Base-by-base conservation (phyloP, 2,329 filamentous ascomycete species). In the Colletotrichum tofieldiae region DNA sequence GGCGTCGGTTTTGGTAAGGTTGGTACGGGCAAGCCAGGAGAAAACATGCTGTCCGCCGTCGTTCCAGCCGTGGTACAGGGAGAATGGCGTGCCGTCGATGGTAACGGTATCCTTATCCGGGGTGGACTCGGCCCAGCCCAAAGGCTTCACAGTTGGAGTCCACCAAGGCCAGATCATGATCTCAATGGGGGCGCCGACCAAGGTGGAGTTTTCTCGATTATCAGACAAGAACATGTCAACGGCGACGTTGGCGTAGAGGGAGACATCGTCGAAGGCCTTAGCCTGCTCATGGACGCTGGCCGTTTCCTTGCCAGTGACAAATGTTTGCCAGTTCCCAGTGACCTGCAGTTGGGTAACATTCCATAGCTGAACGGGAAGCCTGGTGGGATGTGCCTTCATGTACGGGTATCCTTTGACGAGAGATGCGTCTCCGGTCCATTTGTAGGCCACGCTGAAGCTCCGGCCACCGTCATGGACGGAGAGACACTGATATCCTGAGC, bases 111-210 rank as follows among this genome's bases (percentile, higher is more conserved):
- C 70, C 47, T 59, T 64, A 23, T 72, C 65, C n/a, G 70, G 70
- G 1, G 70, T 72, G 18, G 65, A 69, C 45, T 72, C 70, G 3
- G 59, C 70, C 70, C 70, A 72, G 32, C 70, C 70, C 20, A 72
- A 45, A 26, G 70, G 70, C 59, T 70, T 72, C 11, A 72, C 66
- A 11, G 70, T 72, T 23, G 70, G 70, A n/a, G 67, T 67, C 70
- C 70, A 72, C 70, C 70, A 72, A 5, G 65, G 70, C 70, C 65
- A 72, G 41, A 72, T 72, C 70, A 72, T 72, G 20, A 72, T 72
- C 51, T 72, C 70, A 49, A 72, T 64, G 45, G 70, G 70, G 16
- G 70, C 65, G 32, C 66, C 67, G 45, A 72, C 54, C 65, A 60
- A 60, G 39, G 70, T 72, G 32, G 70, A 72, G 41, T 72, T 72